Base-by-base conservation (phyloP, 1,284 basidiomycete genomes). In the Calocybe gambosa region DNA sequence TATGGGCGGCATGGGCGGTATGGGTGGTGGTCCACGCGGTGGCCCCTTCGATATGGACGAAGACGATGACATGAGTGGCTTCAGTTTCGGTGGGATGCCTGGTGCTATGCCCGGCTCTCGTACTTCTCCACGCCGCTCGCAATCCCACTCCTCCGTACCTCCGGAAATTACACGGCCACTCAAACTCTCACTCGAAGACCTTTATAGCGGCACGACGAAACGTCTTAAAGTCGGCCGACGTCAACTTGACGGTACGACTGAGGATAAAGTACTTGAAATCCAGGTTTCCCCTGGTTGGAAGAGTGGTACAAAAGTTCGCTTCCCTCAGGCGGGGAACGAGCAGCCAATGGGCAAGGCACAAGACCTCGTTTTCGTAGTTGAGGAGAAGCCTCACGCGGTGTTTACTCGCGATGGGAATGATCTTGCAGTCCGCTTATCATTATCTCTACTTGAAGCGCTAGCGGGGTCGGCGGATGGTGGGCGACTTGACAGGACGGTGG, bases 181-280 rank as follows among this genome's bases (percentile, higher is more conserved):
- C 50, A 90, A 90, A 52, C 73, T 96, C 23, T 80, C 93, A 0
- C 75, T 99, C 5, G 83, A 93, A 58, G 95, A 99, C 42, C 78
- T 99, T n/a, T 95, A 91, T 69, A 75, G 73, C 39, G 96, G 96
- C 25, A 74, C 85, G 1, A 86, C 84, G 21, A 99, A 98, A 67
- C 89, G 84, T 55, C 78, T 99, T 50, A 95, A 93, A 66, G 81
- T 99, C 49, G 84, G 85, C 2, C 81, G 93, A 44, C 79, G 80
- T 55, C 67, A 87, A 45, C 65, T 83, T 20, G 74, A 77, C 47
- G 93, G 94, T 1, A 67, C 71, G 10, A 84, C 80, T 10, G 93
- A 96, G 64, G 91, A 95, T 54, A 96, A 94, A 67, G 83, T 94
- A 6, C 78, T 96, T 49, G 91, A 93, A 60, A 87, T 95, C 54